These are phyloP conservation scores for Suillus occidentalis DNA, from an alignment of 768 basidiomycete species.

Conservation along the genomic window DNA sequence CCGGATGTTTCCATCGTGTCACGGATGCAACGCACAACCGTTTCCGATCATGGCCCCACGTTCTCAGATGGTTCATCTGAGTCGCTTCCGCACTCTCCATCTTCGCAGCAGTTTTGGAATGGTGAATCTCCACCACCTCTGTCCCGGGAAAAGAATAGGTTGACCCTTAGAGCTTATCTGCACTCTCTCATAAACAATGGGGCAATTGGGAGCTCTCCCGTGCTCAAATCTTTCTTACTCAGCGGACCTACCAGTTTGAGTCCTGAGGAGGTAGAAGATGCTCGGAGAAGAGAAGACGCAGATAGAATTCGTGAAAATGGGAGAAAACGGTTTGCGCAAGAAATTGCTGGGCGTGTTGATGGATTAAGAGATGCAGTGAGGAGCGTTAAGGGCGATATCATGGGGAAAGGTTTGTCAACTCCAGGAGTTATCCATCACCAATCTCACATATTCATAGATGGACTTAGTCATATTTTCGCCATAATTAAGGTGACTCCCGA, in stretches of 20 bases:
- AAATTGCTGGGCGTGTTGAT: slow-evolving; percentile 86
- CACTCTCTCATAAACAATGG: slow-evolving; percentile 71
- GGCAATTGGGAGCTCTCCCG: slow-evolving; percentile 79
- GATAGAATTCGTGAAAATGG: slow-evolving; percentile 89
- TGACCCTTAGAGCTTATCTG: slow-evolving; percentile 93
- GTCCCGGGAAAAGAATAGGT: slow-evolving; percentile 89
- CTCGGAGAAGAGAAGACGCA: slow-evolving; percentile 78
- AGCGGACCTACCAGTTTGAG: slow-evolving; percentile 71
- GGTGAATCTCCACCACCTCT: slow-evolving; percentile 55
- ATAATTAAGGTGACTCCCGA: slow-evolving; percentile 81
- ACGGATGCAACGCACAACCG: slow-evolving; percentile 61
- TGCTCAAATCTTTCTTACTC: slow-evolving; percentile 83
- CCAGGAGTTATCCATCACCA: not conserved
- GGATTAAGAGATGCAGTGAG: slow-evolving; percentile 80
- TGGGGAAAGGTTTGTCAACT: slow-evolving; percentile 68
- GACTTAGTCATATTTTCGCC: slow-evolving; percentile 84
- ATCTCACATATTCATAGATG: slow-evolving; percentile 52
- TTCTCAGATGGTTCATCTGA: slow-evolving; percentile 14
- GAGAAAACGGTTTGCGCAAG: slow-evolving; percentile 76
- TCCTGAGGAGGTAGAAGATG: slow-evolving; percentile 76
- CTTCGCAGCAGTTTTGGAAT: slow-evolving; percentile 78
- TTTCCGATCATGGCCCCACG: not conserved
- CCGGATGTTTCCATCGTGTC: slow-evolving; percentile 28
- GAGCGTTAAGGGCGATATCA: slow-evolving; percentile 91
- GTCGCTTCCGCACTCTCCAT: slow-evolving; percentile 67